A percentile compares a stretch with the other conserved stretches of the same genome.
These are phyloP conservation scores for Cruciata laevipes DNA, from an alignment of 257 asterid genomes.

Conservation along the genomic window DNA sequence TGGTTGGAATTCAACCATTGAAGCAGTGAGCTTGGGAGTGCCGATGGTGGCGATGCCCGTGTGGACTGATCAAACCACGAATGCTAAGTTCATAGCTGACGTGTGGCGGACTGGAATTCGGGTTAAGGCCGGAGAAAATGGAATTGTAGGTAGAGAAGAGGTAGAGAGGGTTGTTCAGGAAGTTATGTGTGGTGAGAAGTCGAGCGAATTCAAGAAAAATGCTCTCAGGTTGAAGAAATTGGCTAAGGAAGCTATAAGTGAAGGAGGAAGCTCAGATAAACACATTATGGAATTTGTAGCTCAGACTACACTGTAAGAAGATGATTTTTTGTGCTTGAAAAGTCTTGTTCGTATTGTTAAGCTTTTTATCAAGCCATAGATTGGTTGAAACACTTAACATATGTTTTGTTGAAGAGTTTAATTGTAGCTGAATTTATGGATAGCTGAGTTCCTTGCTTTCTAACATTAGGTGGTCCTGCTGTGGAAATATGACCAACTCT, in stretches of 20 bases:
- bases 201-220: slow-evolving; percentile 15
- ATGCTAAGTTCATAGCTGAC: slow-evolving; percentile 23
- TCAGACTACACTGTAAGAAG: too few species aligned
- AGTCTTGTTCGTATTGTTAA: too few species aligned
- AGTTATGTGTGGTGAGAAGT: slow-evolving; percentile 22
- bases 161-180: slow-evolving; percentile 12
- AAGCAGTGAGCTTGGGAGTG: slow-evolving; percentile 30
- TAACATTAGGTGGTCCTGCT: too few species aligned
- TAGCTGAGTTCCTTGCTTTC: too few species aligned
- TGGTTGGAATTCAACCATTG: slow-evolving; percentile 29
- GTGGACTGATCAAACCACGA: slow-evolving; percentile 31
- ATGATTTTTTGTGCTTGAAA: too few species aligned
- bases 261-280: slow-evolving; percentile 34
- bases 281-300: too few species aligned
- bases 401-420: too few species aligned
- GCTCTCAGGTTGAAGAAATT: slow-evolving; percentile 21
- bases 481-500: too few species aligned
- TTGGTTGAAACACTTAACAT: too few species aligned
- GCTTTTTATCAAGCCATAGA: too few species aligned
- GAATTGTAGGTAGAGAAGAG: slow-evolving; percentile 13
- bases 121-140: slow-evolving; percentile 6
- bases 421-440: too few species aligned
- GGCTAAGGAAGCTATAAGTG: slow-evolving; percentile 24
- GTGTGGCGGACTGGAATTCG: slow-evolving; percentile 21
- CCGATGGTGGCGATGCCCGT: slow-evolving; percentile 30